Evolutionary conservation across 306 rosid genomes (phyloP).

Genomic region (Trifolium pratense): DNA sequence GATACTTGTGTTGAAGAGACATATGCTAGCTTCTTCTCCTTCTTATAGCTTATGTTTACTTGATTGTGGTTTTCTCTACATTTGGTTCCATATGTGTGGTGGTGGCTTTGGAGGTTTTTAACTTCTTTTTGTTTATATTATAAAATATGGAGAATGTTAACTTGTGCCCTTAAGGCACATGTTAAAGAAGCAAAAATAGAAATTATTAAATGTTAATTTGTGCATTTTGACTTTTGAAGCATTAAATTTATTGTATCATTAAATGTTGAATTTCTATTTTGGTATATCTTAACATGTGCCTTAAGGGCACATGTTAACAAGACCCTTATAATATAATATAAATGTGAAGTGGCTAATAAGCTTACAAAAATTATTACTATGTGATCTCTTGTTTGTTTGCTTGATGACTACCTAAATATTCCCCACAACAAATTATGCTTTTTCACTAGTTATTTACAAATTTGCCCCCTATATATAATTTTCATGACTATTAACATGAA

Average conservation of each 20-base stretch:
- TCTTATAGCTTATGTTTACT: conserved; percentile 30
- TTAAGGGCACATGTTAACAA: too few species aligned
- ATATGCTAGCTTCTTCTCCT: conserved; percentile 27
- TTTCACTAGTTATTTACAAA: conserved; percentile 38
- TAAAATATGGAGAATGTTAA: too few species aligned
- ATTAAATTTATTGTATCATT: too few species aligned
- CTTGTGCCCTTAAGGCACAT: too few species aligned
- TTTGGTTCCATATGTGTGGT: conserved; percentile 23
- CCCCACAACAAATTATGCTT: conserved; percentile 44
- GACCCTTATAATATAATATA: background rate
- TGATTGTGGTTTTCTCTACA: conserved; percentile 31
- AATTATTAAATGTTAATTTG: too few species aligned
- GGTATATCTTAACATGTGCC: too few species aligned
- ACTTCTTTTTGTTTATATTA: conserved; percentile 30
- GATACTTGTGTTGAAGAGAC: conserved; percentile 47
- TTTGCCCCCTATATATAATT: conserved; percentile 30
- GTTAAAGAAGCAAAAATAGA: too few species aligned
- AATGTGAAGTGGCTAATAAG: conserved; percentile 3
- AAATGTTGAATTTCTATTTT: too few species aligned
- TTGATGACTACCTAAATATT: conserved; percentile 38
- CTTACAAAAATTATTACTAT: conserved; percentile 4
- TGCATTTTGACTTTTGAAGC: too few species aligned
- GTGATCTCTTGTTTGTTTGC: conserved; percentile 48
- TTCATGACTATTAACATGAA: conserved; percentile 5
- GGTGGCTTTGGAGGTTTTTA: conserved; percentile 22